These are phyloP conservation scores for Xeromyces bisporus DNA, from an alignment of 495 filamentous ascomycete species.

Conservation along the genomic window DNA sequence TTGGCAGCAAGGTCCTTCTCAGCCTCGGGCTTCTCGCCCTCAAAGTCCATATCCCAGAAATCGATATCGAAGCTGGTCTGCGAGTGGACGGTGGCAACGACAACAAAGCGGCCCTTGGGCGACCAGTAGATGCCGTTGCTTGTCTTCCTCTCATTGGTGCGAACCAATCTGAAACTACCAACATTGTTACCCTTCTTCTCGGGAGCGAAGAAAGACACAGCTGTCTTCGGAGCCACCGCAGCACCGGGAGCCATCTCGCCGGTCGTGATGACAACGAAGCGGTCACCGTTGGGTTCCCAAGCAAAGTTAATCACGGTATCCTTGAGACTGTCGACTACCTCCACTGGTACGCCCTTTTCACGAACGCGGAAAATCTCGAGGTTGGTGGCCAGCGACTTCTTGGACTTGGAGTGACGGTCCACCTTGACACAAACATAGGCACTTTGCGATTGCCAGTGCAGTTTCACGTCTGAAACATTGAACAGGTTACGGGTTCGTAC, in stretches of 20 bases:
- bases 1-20: conserved; percentile 93
- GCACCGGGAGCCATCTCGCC: conserved; percentile 63
- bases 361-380: conserved; percentile 93
- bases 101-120: conserved; percentile 87
- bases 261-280: conserved; percentile 93
- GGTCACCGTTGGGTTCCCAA: conserved; percentile 94
- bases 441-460: conserved; percentile 85
- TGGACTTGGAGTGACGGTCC: conserved; percentile 94
- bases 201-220: conserved; percentile 88
- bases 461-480: conserved; percentile 91
- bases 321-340: conserved; percentile 92
- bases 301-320: conserved; percentile 98
- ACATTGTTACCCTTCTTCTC: conserved; percentile 71
- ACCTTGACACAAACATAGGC: conserved; percentile 96
- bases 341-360: conserved; percentile 94
- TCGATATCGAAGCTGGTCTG: conserved; percentile 87
- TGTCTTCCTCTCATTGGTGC: conserved; percentile 93
- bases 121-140: conserved; percentile 99
- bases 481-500: conserved; percentile 91
- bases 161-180: conserved; percentile 89
- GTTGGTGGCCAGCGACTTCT: conserved; percentile 92
- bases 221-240: conserved; percentile 82
- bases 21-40: conserved; percentile 81
- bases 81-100: conserved; percentile 81
- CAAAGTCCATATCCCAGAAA: conserved; percentile 94